These are phyloP conservation scores for Quercus robur DNA, from an alignment of 306 rosid genomes.

Conservation along the genomic window DNA sequence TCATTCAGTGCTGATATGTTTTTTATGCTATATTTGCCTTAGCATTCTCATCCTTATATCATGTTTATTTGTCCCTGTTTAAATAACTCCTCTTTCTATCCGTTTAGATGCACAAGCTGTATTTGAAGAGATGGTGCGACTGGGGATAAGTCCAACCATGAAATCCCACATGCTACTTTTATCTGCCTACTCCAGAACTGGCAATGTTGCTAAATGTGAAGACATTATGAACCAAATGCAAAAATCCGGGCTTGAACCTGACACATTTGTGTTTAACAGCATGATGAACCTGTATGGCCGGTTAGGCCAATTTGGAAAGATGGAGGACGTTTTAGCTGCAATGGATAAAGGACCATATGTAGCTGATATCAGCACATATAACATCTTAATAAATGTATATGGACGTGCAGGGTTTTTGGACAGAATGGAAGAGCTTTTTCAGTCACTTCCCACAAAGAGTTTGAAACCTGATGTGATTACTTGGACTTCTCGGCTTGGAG, in stretches of 20 bases:
- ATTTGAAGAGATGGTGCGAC: conserved; percentile 76
- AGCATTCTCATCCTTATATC: background rate
- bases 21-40: background rate
- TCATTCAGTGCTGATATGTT: background rate
- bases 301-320: conserved; percentile 65
- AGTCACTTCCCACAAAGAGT: conserved; percentile 43
- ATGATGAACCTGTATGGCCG: conserved; percentile 85
- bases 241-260: conserved; percentile 65
- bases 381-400: conserved; percentile 71
- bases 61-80: background rate
- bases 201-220: conserved; percentile 73
- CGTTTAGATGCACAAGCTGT: conserved; percentile 61
- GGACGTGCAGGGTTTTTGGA: conserved; percentile 81
- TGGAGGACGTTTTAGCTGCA: conserved; percentile 69
- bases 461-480: conserved; percentile 87
- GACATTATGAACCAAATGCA: conserved; percentile 69
- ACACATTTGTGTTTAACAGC: conserved; percentile 77
- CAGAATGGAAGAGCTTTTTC: conserved; percentile 70
- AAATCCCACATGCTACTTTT: conserved; percentile 93
- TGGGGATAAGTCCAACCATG: conserved; percentile 87
- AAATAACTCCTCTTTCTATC: background rate
- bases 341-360: conserved; percentile 62
- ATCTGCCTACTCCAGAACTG: conserved; percentile 68
- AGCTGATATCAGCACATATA: conserved; percentile 77
- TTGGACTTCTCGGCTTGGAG: conserved; percentile 92